Percentiles rank a stretch among this genome's conserved stretches.
phyloP scores from a whole-genome alignment of 2,329 filamentous ascomycete species.

The Colletotrichum somersetense region DNA sequence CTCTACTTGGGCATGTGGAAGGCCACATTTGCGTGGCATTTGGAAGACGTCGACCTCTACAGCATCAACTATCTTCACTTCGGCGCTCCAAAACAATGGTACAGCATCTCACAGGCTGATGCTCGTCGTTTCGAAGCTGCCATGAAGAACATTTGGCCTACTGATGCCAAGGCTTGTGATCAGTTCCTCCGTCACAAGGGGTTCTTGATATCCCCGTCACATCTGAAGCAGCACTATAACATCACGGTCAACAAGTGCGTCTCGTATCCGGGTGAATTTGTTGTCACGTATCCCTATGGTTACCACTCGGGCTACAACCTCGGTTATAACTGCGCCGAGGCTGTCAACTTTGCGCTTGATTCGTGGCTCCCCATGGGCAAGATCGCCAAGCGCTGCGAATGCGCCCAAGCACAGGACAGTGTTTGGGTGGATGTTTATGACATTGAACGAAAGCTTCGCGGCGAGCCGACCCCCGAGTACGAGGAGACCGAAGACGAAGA shows the following conservation, averaged over 20 bases:
- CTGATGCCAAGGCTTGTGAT: slow-evolving; percentile 93
- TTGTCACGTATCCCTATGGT: slow-evolving; percentile 98
- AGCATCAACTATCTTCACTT: slow-evolving; percentile 99
- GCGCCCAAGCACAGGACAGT: slow-evolving; percentile 93
- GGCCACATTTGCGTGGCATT: slow-evolving; percentile 98
- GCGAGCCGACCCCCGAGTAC: slow-evolving; percentile 88
- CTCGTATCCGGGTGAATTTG: slow-evolving; percentile 96
- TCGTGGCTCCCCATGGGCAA: slow-evolving; percentile 95
- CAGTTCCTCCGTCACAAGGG: slow-evolving; percentile 98
- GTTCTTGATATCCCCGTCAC: slow-evolving; percentile 92
- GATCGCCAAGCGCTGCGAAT: slow-evolving; percentile 96
- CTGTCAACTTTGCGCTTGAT: slow-evolving; percentile 97
- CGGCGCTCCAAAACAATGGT: slow-evolving; percentile 98
- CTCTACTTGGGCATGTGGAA: slow-evolving; percentile 99
- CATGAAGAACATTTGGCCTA: slow-evolving; percentile 96
- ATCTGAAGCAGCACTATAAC: slow-evolving; percentile 87
- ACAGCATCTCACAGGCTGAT: slow-evolving; percentile 97
- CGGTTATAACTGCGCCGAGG: slow-evolving; percentile 98
- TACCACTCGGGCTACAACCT: slow-evolving; percentile 99
- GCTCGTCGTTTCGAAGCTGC: slow-evolving; percentile 91
- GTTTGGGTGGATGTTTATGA: slow-evolving; percentile 98
- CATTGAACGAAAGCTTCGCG: slow-evolving; percentile 92
- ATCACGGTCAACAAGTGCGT: slow-evolving; percentile 97
- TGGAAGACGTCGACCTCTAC: slow-evolving; percentile 98
- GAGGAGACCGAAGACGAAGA: slow-evolving; percentile 81